A percentile compares a stretch with the other conserved stretches of the same genome.
phyloP scores from a whole-genome alignment of 2,329 filamentous ascomycete species.

The Balansia obtecta region DNA sequence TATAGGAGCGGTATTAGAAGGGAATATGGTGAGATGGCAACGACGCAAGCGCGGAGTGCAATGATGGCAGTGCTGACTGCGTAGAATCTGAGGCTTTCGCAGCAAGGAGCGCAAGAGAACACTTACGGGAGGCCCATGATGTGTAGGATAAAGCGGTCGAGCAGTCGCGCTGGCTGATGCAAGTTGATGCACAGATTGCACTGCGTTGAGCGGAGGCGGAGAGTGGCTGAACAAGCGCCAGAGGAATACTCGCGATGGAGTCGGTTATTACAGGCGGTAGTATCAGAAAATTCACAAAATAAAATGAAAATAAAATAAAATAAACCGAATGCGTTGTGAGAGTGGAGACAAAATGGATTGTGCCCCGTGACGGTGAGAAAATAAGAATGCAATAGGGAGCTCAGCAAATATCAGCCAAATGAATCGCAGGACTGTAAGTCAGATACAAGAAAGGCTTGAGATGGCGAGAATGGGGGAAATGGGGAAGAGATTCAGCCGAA shows the following conservation, averaged over 20 bases:
- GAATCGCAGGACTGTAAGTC: background rate
- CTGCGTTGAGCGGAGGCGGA: background rate
- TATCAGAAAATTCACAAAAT: background rate
- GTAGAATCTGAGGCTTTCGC: background rate
- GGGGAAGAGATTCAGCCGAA: background rate
- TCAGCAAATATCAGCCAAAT: background rate
- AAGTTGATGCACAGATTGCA: background rate
- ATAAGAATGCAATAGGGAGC: background rate
- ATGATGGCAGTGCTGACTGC: background rate
- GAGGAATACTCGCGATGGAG: background rate
- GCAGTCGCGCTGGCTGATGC: background rate
- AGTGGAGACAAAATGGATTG: background rate
- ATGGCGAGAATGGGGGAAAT: background rate
- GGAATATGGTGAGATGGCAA: background rate
- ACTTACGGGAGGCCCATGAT: slow-evolving; percentile 38
- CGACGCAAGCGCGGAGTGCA: background rate
- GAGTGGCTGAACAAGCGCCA: background rate
- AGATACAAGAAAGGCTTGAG: background rate
- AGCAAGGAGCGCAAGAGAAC: slow-evolving; percentile 4
- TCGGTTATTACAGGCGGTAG: background rate
- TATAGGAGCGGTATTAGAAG: background rate
- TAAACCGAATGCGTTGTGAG: background rate
- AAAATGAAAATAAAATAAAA: too few relatives aligned
- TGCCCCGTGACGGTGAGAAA: background rate
- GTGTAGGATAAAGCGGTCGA: background rate